Conservation (phyloP, 805 yeast genomes). For the Cyberlindnera maritima region DNA sequence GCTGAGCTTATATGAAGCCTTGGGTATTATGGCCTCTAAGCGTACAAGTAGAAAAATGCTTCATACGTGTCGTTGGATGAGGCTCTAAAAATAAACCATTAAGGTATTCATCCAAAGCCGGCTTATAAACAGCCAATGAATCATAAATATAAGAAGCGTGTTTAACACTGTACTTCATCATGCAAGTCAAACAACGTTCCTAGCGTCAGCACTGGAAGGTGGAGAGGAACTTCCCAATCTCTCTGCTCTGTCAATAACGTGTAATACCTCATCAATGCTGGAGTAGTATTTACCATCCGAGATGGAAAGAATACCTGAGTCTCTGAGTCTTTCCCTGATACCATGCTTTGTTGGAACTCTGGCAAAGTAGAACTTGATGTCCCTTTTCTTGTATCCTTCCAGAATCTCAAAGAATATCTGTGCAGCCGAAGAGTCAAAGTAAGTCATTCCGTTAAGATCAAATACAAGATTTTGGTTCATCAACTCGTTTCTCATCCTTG, state of each 20-base stretch:
- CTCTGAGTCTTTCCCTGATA: slow-evolving; percentile 47
- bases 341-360: slow-evolving; percentile 49
- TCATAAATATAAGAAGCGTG: too few relatives aligned
- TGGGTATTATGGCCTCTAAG: too few relatives aligned
- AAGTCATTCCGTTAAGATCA: slow-evolving; percentile 80
- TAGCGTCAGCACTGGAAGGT: slow-evolving; percentile 2
- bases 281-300: slow-evolving; percentile 24
- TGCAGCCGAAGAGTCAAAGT: slow-evolving; percentile 76
- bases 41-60: too few relatives aligned
- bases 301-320: slow-evolving; percentile 53
- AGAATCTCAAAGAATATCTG: slow-evolving; percentile 68
- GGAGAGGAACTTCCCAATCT: slow-evolving; percentile 1
- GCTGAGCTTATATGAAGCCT: too few relatives aligned
- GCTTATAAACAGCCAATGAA: too few relatives aligned
- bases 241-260: slow-evolving; percentile 17
- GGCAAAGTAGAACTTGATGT: slow-evolving; percentile 56
- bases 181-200: slow-evolving; percentile 1
- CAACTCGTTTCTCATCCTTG: slow-evolving; percentile 42
- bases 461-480: slow-evolving; percentile 60
- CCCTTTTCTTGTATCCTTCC: slow-evolving; percentile 48
- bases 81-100: too few relatives aligned
- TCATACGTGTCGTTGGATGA: too few relatives aligned
- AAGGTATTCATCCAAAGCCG: too few relatives aligned
- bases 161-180: too few relatives aligned
- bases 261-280: slow-evolving; percentile 25